Percentiles rank a stretch among this genome's conserved stretches.
phyloP scores from a whole-genome alignment of 192 early-diverging fungal species.

The Backusella sp. region DNA sequence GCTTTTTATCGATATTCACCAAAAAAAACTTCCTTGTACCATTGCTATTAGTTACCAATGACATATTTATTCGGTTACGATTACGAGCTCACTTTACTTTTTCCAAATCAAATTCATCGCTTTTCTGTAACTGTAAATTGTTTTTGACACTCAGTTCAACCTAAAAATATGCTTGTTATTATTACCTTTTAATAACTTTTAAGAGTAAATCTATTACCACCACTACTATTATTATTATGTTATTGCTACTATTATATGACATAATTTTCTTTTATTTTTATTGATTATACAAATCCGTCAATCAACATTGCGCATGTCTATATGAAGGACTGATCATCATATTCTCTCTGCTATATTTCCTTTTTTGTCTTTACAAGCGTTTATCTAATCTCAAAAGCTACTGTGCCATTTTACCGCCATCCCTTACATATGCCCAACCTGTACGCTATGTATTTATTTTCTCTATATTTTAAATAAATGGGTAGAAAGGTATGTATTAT shows the following conservation, averaged over 20 bases:
- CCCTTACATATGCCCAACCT: neutral
- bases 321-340: neutral
- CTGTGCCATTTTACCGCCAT: neutral
- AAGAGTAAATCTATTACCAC: neutral
- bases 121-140: neutral
- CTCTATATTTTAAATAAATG: neutral
- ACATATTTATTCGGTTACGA: neutral
- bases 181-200: neutral
- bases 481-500: neutral
- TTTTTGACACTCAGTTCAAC: constrained; percentile 8
- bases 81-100: neutral
- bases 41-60: neutral
- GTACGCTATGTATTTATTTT: neutral
- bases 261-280: no score
- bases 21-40: neutral
- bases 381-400: neutral
- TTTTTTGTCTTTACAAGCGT: neutral
- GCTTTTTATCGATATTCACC: neutral
- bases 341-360: neutral
- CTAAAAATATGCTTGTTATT: neutral
- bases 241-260: neutral
- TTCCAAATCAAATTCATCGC: neutral
- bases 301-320: neutral
- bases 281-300: neutral
- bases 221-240: neutral